Conservation (phyloP, 2,329 filamentous ascomycete genomes). For the Oidium heveae region DNA sequence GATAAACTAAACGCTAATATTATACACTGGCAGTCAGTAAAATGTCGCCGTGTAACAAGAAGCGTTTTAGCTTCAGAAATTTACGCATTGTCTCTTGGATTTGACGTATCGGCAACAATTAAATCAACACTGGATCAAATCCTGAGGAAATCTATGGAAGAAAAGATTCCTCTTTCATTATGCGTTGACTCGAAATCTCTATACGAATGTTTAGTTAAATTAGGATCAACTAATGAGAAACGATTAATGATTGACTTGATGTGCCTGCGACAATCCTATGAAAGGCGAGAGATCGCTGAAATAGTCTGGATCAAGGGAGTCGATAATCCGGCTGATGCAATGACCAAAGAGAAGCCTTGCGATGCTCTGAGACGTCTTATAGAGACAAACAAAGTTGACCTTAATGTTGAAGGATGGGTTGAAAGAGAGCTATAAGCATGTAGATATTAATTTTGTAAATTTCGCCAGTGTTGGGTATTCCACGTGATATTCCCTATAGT, state of each 20-base stretch:
- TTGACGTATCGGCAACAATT: not conserved
- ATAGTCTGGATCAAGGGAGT: not conserved
- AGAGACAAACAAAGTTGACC: not conserved
- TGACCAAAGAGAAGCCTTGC: not conserved
- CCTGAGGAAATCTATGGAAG: not conserved
- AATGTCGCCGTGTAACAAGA: not conserved
- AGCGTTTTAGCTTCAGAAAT: not conserved
- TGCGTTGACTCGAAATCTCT: not conserved
- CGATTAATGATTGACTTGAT: not conserved
- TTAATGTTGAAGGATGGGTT: not conserved
- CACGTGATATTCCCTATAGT: no score
- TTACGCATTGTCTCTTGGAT: not conserved
- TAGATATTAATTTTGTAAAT: no score
- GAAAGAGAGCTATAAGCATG: not conserved
- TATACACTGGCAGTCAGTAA: not conserved
- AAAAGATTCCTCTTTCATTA: not conserved
- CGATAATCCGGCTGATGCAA: not conserved
- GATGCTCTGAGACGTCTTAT: not conserved
- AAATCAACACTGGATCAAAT: not conserved
- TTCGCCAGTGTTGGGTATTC: no score
- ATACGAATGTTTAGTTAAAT: not conserved
- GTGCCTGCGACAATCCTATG: not conserved
- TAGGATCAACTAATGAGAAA: not conserved
- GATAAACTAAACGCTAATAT: not conserved
- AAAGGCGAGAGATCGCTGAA: not conserved